Percentiles rank a stretch among this genome's conserved stretches.
Conservation (phyloP, 2,329 filamentous ascomycete species). For the Drechslerella stenobrocha region DNA sequence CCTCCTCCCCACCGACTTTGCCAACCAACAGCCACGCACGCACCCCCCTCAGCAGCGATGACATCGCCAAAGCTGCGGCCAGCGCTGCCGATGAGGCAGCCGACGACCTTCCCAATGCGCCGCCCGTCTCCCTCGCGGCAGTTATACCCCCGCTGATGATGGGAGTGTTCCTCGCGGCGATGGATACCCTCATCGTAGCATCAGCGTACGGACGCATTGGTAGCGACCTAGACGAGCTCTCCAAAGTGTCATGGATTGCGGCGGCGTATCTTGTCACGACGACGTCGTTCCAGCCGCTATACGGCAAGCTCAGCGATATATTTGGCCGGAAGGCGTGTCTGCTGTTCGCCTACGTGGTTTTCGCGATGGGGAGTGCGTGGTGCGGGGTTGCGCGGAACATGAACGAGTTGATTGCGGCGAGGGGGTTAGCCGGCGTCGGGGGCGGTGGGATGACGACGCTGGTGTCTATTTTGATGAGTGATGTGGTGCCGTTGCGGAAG, state of each 20-base stretch:
- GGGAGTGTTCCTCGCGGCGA: slow-evolving; percentile 67
- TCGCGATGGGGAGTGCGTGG: slow-evolving; percentile 66
- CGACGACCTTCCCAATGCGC: slow-evolving; percentile 16
- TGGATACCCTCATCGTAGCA: slow-evolving; percentile 69
- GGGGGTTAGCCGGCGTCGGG: slow-evolving; percentile 58
- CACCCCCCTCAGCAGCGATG: not conserved
- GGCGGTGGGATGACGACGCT: slow-evolving; percentile 57
- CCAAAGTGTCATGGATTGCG: slow-evolving; percentile 75
- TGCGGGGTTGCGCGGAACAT: slow-evolving; percentile 69
- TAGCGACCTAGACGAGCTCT: slow-evolving; percentile 72
- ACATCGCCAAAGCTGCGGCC: slow-evolving; percentile 6
- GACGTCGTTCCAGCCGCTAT: slow-evolving; percentile 74
- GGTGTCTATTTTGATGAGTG: slow-evolving; percentile 70
- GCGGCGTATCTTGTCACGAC: slow-evolving; percentile 72
- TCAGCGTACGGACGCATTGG: slow-evolving; percentile 78
- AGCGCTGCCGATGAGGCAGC: slow-evolving; percentile 12
- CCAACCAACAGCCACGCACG: not conserved
- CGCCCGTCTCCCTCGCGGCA: slow-evolving; percentile 24
- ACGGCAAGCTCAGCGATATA: slow-evolving; percentile 71
- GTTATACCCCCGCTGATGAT: slow-evolving; percentile 40
- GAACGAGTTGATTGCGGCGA: slow-evolving; percentile 67
- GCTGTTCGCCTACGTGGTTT: slow-evolving; percentile 67
- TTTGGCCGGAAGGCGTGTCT: slow-evolving; percentile 70
- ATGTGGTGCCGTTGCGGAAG: slow-evolving; percentile 70
- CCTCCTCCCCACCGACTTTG: not conserved